Base-by-base conservation (phyloP, 2,329 filamentous ascomycete species). In the Arachnopeziza araneosa region DNA sequence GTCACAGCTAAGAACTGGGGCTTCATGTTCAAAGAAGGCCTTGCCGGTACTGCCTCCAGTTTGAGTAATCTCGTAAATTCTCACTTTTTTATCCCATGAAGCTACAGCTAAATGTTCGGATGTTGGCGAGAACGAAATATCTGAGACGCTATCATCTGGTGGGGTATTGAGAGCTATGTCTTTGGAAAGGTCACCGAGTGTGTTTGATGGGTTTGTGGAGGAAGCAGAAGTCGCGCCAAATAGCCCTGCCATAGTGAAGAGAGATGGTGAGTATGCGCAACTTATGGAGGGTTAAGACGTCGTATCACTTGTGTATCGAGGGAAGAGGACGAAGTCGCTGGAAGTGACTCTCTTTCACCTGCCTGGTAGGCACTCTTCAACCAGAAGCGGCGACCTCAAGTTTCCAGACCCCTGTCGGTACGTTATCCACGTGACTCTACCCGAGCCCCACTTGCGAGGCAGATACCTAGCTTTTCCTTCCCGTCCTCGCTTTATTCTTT, bases 11-110 rank as follows among this genome's bases (percentile, higher is more conserved):
- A 99, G 78, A 2, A 96, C 93, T 2, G 93, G 91, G 52, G 83
- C 90, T 66, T 91, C 88, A 76, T 96, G 91, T 67, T 96, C 89
- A 72, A 95, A 96, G 61, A 88, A 79, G 64, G 91, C 91, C 71
- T 93, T 93, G 55, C 91, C 92, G 73, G 91, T 85, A 71, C 89
- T 93, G 72, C 89, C 84, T 51, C 92, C 91, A 66, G 85, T 85
- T 59, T 77, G 77, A 66, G 88, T 85, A 72, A 98, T 91, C 75
- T 98, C 91, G 78, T 98, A 99, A 73, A 99, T 93, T 71, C 93
- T 89, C 64, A 98, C 91, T 75, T 96, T 96, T 79, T 96, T 96
- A 77, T 99, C 95, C 95, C 95, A 99, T 69, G 91, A 96, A 54
- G 91, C 80, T 44, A 97, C 90, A 24, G 93, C 92, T 21, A 99